Evolutionary conservation across 495 filamentous ascomycete genomes (phyloP), one percentile per base, ranked within the genome.

Genomic region (Jackrogersella minutella): DNA sequence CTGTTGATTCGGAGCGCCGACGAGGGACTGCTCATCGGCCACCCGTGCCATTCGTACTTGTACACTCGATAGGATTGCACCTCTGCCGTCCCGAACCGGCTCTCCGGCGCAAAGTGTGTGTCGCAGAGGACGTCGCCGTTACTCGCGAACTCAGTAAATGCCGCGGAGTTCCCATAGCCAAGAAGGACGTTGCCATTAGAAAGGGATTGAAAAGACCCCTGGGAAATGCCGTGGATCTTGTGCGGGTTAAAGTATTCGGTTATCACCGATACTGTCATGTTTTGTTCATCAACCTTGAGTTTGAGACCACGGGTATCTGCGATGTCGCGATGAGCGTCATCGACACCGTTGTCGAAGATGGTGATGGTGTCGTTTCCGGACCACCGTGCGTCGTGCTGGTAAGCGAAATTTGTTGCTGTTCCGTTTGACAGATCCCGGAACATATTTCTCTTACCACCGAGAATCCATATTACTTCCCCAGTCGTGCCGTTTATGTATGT

Each of bases 351-450:
- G 58, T 75, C 77, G 56, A 74, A 78, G 39, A 73, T 39, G 41
- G 71, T 76, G 44, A 77, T 71, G 39, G 73, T 58, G 0, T 83
- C 85, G 11, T 76, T 73, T 44, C 84, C 52, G 13, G 67, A 64
- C 78, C 79, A 86, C 7, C 85, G 80, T 4, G 85, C 87, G 73
- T 89, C 84, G 68, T 89, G 87, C 60, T 89, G 87, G 73, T 82
- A 86, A 30, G 82, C 82, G 73, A 89, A 88, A 41, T 80, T 79
- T 8, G 69, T 69, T 31, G 63, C 61, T 1, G 60, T 51, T 14
- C 61, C 58, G n/a, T 77, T 62, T 0, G 81, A 83, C 9, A 77
- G 43, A 22, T 66, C 36, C 56, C 58, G 16, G 65, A 75, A 77
- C 49, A 72, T 80, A 72, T 49, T 84, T 74, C 21, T 79, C 74